Percentiles rank a stretch among this genome's conserved stretches.
phyloP scores from a whole-genome alignment of 2,329 filamentous ascomycete species.

The Beauveria rudraprayagi region DNA sequence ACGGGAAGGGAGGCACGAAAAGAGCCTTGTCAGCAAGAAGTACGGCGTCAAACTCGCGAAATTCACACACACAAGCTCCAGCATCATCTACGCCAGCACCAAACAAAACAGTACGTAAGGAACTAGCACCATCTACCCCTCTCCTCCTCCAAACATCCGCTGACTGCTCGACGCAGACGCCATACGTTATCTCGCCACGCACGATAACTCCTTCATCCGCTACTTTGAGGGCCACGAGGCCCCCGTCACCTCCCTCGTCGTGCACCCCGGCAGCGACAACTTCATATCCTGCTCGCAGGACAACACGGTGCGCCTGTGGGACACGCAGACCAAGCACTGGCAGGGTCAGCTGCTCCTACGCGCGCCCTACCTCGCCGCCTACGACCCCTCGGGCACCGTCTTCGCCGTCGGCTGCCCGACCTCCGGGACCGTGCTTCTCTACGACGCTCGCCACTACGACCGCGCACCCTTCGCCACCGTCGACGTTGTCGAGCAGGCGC shows the following conservation, averaged over 20 bases:
- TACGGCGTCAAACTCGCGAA: conserved; percentile 91
- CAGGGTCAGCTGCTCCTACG: conserved; percentile 75
- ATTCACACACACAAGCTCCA: conserved; percentile 86
- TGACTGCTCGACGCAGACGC: conserved; percentile 45
- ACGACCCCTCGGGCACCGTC: conserved; percentile 84
- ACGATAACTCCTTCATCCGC: conserved; percentile 93
- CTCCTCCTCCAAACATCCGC: too few species aligned
- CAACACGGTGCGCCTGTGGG: conserved; percentile 88
- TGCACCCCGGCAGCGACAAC: conserved; percentile 80
- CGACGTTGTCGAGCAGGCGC: conserved; percentile 58
- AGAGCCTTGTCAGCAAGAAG: conserved; percentile 88
- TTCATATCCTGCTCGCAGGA: conserved; percentile 91
- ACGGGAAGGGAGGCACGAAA: conserved; percentile 80
- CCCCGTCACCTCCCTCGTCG: conserved; percentile 71
- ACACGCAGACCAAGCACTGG: conserved; percentile 69
- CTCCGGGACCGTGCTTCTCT: conserved; percentile 74
- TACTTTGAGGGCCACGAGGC: conserved; percentile 91
- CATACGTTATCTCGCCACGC: conserved; percentile 78
- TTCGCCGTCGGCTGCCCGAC: conserved; percentile 82
- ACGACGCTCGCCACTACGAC: conserved; percentile 89
- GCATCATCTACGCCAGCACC: conserved; percentile 91
- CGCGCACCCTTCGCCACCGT: conserved; percentile 83
- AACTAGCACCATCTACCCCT: background rate
- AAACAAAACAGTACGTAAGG: conserved; percentile 68
- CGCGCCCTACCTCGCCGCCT: conserved; percentile 75